Evolutionary conservation across 2,329 filamentous ascomycete genomes (phyloP).

Genomic region (Aspergillus novoparasiticus): DNA sequence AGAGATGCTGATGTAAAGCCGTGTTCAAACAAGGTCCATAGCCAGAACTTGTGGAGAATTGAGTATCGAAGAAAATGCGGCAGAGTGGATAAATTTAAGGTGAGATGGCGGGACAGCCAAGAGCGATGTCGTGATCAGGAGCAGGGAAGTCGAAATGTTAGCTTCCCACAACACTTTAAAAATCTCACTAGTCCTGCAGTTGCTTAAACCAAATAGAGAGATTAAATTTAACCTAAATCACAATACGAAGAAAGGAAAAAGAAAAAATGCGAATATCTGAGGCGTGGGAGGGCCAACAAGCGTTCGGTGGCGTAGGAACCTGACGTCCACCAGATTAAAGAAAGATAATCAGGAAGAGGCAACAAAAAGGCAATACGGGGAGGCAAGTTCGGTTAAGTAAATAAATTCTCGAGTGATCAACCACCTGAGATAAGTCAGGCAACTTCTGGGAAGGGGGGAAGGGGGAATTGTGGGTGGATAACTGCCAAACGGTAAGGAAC

Average conservation of each 20-base stretch:
- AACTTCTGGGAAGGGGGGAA: background rate
- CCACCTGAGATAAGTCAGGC: constrained; percentile 6
- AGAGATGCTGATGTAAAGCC: background rate
- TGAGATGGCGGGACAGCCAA: constrained; percentile 17
- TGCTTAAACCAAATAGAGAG: background rate
- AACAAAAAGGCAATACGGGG: constrained; percentile 2
- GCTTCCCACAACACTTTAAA: constrained; percentile 9
- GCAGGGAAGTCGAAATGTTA: constrained; percentile 24
- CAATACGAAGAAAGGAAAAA: background rate
- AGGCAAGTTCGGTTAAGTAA: background rate
- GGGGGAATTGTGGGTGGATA: background rate
- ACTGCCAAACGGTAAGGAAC: constrained; percentile 2
- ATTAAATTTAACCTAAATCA: background rate
- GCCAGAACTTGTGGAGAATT: constrained; percentile 12
- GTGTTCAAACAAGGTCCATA: constrained; percentile 17
- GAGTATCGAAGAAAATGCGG: constrained; percentile 4
- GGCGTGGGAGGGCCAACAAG: background rate
- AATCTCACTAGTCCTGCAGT: constrained; percentile 8
- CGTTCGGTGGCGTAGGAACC: background rate
- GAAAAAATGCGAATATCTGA: background rate
- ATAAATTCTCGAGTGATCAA: background rate
- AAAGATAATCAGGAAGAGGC: background rate
- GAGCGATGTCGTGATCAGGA: constrained; percentile 34
- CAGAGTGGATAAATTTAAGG: constrained; percentile 18
- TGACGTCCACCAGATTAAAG: background rate